Evolutionary conservation across 768 basidiomycete genomes (phyloP).

Genomic region (Rhizopogon vesiculosus): DNA sequence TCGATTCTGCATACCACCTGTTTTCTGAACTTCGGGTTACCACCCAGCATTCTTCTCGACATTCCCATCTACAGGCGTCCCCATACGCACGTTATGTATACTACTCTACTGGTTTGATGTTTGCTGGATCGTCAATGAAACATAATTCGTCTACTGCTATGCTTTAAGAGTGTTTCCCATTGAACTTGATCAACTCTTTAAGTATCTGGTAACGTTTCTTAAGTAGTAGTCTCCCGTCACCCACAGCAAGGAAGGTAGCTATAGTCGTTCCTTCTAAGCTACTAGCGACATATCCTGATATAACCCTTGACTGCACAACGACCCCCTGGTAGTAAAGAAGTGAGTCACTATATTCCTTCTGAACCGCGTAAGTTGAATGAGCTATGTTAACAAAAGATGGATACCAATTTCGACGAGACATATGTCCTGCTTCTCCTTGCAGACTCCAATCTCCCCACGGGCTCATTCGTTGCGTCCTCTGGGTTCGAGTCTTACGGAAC

Average conservation of each 20-base stretch:
- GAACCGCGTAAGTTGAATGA: too few species aligned
- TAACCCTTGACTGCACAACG: not conserved
- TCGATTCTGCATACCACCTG: constrained; percentile 9
- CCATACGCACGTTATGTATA: constrained; percentile 9
- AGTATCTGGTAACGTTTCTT: not conserved
- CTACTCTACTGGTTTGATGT: constrained; percentile 5
- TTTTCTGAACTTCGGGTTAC: constrained; percentile 7
- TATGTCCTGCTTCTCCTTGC: constrained; percentile 77
- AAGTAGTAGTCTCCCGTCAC: too few species aligned
- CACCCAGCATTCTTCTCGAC: constrained; percentile 4
- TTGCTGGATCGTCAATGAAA: constrained; percentile 12
- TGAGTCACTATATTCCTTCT: not conserved
- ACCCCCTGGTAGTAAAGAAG: not conserved
- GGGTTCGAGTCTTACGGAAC: constrained; percentile 88
- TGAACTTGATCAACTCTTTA: constrained; percentile 4
- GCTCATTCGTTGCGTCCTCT: constrained; percentile 92
- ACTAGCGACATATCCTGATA: not conserved
- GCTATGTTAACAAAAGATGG: constrained; percentile 6
- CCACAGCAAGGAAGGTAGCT: too few species aligned
- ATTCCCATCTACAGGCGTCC: constrained; percentile 1
- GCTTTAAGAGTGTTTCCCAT: not conserved
- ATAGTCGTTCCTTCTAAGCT: too few species aligned
- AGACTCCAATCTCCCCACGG: constrained; percentile 94
- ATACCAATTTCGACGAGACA: constrained; percentile 44
- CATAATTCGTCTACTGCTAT: not conserved